Evolutionary conservation across 345 rosid species (phyloP).

Genomic region (Raphanus raphanistrum): DNA sequence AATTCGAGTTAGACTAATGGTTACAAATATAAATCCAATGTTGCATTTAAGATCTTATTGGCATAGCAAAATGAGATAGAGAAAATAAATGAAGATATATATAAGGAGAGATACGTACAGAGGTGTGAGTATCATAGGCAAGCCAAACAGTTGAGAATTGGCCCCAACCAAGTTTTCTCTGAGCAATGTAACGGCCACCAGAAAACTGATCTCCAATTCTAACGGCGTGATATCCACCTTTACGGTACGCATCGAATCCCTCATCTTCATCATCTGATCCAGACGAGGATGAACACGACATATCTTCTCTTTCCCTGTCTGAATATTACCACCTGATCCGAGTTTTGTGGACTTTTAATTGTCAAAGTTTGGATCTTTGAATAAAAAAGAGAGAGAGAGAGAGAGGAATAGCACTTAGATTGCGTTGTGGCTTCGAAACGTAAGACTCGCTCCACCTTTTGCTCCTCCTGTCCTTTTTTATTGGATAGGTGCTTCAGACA

Average conservation of each 20-base stretch:
- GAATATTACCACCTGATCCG: slow-evolving; percentile 10
- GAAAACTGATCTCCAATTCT: slow-evolving; percentile 83
- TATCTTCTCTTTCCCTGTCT: slow-evolving; percentile 28
- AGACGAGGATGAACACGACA: slow-evolving; percentile 89
- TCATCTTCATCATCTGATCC: slow-evolving; percentile 94
- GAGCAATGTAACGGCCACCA: slow-evolving; percentile 86
- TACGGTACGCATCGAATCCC: slow-evolving; percentile 88
- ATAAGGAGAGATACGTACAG: slow-evolving; percentile 45
- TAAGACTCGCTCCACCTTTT: slow-evolving; percentile 43
- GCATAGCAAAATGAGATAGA: not conserved
- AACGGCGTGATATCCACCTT: slow-evolving; percentile 98
- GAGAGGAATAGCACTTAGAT: slow-evolving; percentile 39
- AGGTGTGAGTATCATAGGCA: slow-evolving; percentile 80
- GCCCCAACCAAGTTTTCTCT: slow-evolving; percentile 99
- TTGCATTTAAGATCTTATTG: slow-evolving; percentile 8
- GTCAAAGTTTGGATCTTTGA: slow-evolving; percentile 39
- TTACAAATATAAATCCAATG: not conserved
- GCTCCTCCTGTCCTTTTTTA: slow-evolving; percentile 35
- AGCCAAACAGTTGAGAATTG: slow-evolving; percentile 99
- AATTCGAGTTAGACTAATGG: not conserved
- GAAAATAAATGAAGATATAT: not conserved
- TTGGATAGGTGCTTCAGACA: slow-evolving; percentile 29
- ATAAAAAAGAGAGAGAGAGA: slow-evolving; percentile 16
- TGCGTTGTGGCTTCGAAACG: slow-evolving; percentile 28
- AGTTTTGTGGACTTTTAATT: slow-evolving; percentile 13